Evolutionary conservation across 768 basidiomycete genomes (phyloP).

Genomic region (Trametes coccinea): DNA sequence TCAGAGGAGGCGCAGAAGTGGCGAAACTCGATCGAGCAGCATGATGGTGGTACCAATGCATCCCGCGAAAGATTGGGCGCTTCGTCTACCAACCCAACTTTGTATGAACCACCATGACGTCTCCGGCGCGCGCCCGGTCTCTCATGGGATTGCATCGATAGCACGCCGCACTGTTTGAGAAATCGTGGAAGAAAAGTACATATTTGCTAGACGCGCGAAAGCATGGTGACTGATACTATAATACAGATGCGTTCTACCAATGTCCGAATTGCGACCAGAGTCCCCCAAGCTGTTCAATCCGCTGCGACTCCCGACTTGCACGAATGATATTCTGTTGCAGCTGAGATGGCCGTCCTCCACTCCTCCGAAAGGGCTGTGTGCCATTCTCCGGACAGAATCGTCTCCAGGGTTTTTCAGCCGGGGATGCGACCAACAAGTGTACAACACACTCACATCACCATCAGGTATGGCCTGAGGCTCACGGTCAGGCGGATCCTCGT

Average conservation of each 20-base stretch:
- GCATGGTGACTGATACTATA: background rate
- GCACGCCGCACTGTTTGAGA: no score
- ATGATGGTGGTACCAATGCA: no score
- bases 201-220: no score
- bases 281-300: no score
- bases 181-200: no score
- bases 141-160: no score
- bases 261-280: background rate
- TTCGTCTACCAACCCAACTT: no score
- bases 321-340: background rate
- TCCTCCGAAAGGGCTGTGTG: background rate
- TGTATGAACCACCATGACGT: no score
- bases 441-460: background rate
- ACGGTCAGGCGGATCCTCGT: background rate
- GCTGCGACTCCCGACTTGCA: background rate
- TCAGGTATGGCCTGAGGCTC: background rate
- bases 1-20: no score
- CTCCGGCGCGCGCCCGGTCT: no score
- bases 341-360: background rate
- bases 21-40: no score
- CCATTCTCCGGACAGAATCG: background rate
- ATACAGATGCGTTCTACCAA: background rate
- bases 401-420: background rate
- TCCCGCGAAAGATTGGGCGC: no score
- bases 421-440: background rate